Evolutionary conservation across 2,329 filamentous ascomycete species (phyloP).

Genomic region (Aschersonia sp.): DNA sequence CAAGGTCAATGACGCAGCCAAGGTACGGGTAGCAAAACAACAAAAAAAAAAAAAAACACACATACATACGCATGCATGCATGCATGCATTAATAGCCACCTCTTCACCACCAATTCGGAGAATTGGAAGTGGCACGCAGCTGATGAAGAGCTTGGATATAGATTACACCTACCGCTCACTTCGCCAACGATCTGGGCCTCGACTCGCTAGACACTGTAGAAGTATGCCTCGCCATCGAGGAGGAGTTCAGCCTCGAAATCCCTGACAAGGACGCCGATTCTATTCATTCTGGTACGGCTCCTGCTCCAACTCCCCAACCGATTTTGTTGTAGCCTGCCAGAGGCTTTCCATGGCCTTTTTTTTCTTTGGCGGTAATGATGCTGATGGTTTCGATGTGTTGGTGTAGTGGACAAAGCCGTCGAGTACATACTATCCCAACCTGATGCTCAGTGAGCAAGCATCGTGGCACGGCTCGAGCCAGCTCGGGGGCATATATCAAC

Average conservation of each 20-base stretch:
- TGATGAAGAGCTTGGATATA: conserved; percentile 19
- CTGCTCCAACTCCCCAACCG: no score
- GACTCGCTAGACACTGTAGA: conserved; percentile 98
- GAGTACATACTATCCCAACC: conserved; percentile 89
- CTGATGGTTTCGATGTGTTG: neutral
- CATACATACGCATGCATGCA: neutral
- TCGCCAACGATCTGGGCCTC: conserved; percentile 90
- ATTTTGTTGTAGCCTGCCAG: no score
- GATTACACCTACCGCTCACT: conserved; percentile 78
- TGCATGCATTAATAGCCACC: neutral
- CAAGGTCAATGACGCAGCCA: conserved; percentile 63
- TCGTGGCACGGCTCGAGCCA: no score
- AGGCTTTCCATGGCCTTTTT: conserved; percentile 6
- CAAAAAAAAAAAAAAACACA: neutral
- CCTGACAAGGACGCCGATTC: conserved; percentile 92
- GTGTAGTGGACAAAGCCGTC: conserved; percentile 76
- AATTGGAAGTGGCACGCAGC: neutral
- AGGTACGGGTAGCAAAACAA: conserved; percentile 30
- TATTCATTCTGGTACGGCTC: conserved; percentile 73
- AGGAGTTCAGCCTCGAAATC: conserved; percentile 86
- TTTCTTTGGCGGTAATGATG: neutral
- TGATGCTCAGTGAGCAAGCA: conserved; percentile 53
- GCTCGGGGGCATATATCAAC: no score
- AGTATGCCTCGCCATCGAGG: conserved; percentile 99
- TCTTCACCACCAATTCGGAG: neutral